Percentiles rank a stretch among this genome's conserved stretches.
These are phyloP conservation scores for Yamadazyma spencermartinsiae DNA, from an alignment of 1,139 yeast genomes.

Conservation along the genomic window DNA sequence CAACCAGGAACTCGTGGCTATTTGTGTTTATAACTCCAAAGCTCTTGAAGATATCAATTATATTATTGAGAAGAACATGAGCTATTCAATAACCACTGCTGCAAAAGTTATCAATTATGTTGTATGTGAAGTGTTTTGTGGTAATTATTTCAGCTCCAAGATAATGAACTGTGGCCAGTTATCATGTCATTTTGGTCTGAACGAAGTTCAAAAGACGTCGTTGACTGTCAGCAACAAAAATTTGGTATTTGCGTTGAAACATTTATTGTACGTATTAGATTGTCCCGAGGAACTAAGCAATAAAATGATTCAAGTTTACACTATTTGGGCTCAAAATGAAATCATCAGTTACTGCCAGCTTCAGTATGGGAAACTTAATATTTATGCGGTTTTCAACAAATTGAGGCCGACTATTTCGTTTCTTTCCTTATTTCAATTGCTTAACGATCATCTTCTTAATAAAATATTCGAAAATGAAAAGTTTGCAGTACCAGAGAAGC, in stretches of 20 bases:
- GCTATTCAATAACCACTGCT: constrained; percentile 3
- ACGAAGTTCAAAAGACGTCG: constrained; percentile 6
- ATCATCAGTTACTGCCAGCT: constrained; percentile 13
- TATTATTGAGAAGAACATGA: not conserved
- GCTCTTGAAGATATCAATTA: not conserved
- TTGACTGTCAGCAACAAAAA: constrained; percentile 6
- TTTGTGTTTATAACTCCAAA: constrained; percentile 1
- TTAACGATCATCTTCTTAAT: constrained; percentile 8
- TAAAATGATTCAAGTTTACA: constrained; percentile 11
- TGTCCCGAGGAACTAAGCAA: constrained; percentile 17
- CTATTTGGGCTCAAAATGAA: constrained; percentile 12
- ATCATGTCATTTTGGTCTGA: not conserved
- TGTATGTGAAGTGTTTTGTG: constrained; percentile 6
- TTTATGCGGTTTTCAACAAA: constrained; percentile 23
- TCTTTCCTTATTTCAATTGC: constrained; percentile 13
- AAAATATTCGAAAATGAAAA: not conserved
- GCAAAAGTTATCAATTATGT: constrained; percentile 7
- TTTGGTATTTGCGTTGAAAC: constrained; percentile 10
- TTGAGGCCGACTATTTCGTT: constrained; percentile 28
- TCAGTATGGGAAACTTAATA: constrained; percentile 14
- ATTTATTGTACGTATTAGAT: constrained; percentile 28
- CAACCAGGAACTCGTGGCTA: not conserved
- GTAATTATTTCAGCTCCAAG: constrained; percentile 1
- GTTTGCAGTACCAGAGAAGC: constrained; percentile 18
- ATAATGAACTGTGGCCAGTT: constrained; percentile 2